Evolutionary conservation across 331 rosid species (phyloP).

Genomic region (Stylosanthes scabra): DNA sequence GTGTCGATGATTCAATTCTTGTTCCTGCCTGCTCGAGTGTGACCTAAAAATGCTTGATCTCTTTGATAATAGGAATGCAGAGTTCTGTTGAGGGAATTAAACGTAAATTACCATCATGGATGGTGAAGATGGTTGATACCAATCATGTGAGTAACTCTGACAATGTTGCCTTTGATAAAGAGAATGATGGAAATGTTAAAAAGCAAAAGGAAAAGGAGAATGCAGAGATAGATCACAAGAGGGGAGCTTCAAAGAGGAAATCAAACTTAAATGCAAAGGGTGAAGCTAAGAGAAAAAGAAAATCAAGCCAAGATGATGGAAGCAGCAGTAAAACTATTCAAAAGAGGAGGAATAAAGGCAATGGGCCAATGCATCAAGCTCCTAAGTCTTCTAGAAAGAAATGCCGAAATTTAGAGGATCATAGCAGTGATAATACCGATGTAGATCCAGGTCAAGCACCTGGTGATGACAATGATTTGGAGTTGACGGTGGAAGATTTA

Average conservation of each 20-base stretch:
- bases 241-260: conserved; percentile 42
- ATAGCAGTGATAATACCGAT: conserved; percentile 32
- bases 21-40: conserved; percentile 14
- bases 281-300: conserved; percentile 46
- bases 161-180: conserved; percentile 46
- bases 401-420: conserved; percentile 38
- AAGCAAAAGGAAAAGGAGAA: not conserved
- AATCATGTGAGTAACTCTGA: conserved; percentile 41
- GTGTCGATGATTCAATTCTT: conserved; percentile 5
- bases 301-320: conserved; percentile 37
- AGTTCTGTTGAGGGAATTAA: conserved; percentile 50
- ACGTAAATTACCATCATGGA: conserved; percentile 80
- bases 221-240: conserved; percentile 33
- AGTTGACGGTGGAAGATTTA: conserved; percentile 73
- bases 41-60: conserved; percentile 13
- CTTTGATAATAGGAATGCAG: conserved; percentile 38
- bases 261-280: conserved; percentile 38
- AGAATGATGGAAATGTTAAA: conserved; percentile 22
- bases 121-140: conserved; percentile 58
- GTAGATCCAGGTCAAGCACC: conserved; percentile 42
- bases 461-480: conserved; percentile 52
- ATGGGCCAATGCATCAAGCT: conserved; percentile 35
- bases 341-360: conserved; percentile 37
- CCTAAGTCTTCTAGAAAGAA: conserved; percentile 38
- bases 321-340: conserved; percentile 18